A percentile compares a stretch with the other conserved stretches of the same genome.
These are phyloP conservation scores for Phytopythium kandeliae DNA, from an alignment of 352 stramenopile species.

Conservation along the genomic window DNA sequence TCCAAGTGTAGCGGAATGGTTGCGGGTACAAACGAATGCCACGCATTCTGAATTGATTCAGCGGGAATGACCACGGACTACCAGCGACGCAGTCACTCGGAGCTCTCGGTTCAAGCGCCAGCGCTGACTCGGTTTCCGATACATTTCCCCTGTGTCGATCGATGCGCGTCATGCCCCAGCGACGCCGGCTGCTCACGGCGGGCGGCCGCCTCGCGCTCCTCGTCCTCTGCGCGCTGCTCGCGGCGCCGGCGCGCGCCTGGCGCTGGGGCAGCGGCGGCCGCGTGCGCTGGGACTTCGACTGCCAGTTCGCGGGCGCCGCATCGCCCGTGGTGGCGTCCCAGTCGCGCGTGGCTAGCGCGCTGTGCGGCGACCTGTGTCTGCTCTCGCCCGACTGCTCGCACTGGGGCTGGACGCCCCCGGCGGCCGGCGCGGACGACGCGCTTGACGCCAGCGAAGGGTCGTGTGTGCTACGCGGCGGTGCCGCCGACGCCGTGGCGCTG, in stretches of 20 bases:
- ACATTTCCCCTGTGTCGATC: too few relatives aligned
- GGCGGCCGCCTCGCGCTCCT: too few relatives aligned
- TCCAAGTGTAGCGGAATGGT: too few relatives aligned
- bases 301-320: conserved; percentile 22
- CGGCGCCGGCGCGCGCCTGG: conserved; percentile 10
- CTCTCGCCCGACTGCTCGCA: conserved; percentile 23
- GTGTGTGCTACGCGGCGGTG: conserved; percentile 25
- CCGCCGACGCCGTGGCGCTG: conserved; percentile 7
- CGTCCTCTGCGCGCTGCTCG: conserved; percentile 8
- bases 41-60: too few relatives aligned
- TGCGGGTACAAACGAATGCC: too few relatives aligned
- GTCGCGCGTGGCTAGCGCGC: conserved; percentile 15
- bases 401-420: conserved; percentile 26
- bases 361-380: conserved; percentile 26
- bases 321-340: conserved; percentile 8
- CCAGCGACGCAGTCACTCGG: too few relatives aligned
- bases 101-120: too few relatives aligned
- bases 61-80: too few relatives aligned
- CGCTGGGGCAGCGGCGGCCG: conserved; percentile 14
- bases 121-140: too few relatives aligned
- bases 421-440: not conserved
- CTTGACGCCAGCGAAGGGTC: conserved; percentile 8
- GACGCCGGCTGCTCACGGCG: too few relatives aligned
- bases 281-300: conserved; percentile 24
- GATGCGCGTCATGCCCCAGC: too few relatives aligned